A percentile compares a stretch with the other conserved stretches of the same genome.
Conservation (phyloP, 805 yeast genomes). For the Cyberlindnera maclurae region DNA sequence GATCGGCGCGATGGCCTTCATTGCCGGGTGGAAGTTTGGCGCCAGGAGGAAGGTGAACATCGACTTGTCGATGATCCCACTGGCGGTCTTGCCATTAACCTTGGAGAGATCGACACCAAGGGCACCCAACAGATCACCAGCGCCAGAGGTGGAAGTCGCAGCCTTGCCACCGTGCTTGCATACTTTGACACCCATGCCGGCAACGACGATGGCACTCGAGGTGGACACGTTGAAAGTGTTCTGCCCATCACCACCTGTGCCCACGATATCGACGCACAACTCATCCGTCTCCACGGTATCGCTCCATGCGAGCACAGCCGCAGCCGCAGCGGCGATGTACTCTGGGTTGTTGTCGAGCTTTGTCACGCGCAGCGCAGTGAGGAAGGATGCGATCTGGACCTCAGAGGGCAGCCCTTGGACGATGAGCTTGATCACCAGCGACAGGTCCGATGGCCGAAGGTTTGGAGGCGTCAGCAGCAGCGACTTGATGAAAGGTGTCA, state of each 20-base stretch:
- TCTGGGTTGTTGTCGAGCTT: conserved; percentile 78
- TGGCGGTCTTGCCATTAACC: conserved; percentile 57
- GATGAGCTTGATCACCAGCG: conserved; percentile 53
- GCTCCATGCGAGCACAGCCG: conserved; percentile 61
- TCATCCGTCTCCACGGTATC: conserved; percentile 39
- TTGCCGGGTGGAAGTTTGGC: conserved; percentile 89
- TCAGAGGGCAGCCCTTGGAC: conserved; percentile 57
- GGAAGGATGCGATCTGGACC: conserved; percentile 69
- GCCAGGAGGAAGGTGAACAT: conserved; percentile 74
- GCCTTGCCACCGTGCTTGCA: conserved; percentile 99
- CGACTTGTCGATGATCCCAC: conserved; percentile 43
- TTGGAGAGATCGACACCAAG: conserved; percentile 79
- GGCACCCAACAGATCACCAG: conserved; percentile 77
- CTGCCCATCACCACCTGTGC: conserved; percentile 99
- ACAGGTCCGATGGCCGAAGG: conserved; percentile 57
- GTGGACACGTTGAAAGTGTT: conserved; percentile 96
- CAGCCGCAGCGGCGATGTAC: conserved; percentile 80
- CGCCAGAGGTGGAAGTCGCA: conserved; percentile 85
- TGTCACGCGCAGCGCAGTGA: conserved; percentile 66
- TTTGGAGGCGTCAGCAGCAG: conserved; percentile 54
- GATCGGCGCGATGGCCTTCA: conserved; percentile 76
- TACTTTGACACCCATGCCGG: conserved; percentile 76
- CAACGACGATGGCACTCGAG: conserved; percentile 87
- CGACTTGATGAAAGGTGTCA: conserved; percentile 58
- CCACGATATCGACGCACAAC: conserved; percentile 83